A percentile compares a stretch with the other conserved stretches of the same genome.
Conservation (phyloP, 768 basidiomycete species). For the Naematelia encephala region DNA sequence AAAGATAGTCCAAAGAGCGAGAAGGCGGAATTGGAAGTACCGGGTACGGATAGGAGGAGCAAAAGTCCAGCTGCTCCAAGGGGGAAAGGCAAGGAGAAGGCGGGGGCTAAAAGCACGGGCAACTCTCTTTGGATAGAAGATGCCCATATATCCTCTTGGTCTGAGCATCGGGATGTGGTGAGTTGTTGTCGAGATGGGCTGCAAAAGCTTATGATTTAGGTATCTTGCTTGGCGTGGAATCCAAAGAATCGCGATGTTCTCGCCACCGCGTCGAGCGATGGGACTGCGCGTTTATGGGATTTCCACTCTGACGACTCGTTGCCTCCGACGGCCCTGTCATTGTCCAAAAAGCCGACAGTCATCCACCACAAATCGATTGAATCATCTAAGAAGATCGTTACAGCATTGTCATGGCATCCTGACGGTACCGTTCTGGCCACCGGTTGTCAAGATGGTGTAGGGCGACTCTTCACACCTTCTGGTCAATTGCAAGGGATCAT, state of each 20-base stretch:
- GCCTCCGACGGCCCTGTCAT: conserved; percentile 3
- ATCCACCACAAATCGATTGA: conserved; percentile 41
- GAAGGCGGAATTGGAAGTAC: conserved; percentile 12
- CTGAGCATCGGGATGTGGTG: conserved; percentile 30
- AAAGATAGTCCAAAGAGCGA: conserved; percentile 7
- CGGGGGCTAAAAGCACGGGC: not conserved
- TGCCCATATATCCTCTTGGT: conserved; percentile 18
- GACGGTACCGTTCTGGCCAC: conserved; percentile 45
- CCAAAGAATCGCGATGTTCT: conserved; percentile 38
- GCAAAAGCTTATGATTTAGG: conserved; percentile 11
- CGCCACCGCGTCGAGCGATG: conserved; percentile 38
- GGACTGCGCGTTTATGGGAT: conserved; percentile 44
- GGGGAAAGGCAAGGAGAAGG: conserved; percentile 15
- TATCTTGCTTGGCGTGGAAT: conserved; percentile 45
- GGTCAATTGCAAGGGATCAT: conserved; percentile 39
- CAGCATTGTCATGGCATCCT: conserved; percentile 44
- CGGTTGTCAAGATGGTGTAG: conserved; percentile 40
- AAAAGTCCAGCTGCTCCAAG: conserved; percentile 1
- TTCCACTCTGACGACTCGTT: conserved; percentile 27
- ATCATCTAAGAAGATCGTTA: conserved; percentile 32
- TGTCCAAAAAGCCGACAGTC: conserved; percentile 16
- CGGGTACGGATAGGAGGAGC: conserved; percentile 1
- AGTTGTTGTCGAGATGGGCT: conserved; percentile 6
- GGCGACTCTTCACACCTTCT: conserved; percentile 39
- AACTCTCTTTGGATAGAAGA: conserved; percentile 14